These are phyloP conservation scores for Aspergillus carlsbadensis DNA, from an alignment of 495 filamentous ascomycete genomes.

Conservation along the genomic window DNA sequence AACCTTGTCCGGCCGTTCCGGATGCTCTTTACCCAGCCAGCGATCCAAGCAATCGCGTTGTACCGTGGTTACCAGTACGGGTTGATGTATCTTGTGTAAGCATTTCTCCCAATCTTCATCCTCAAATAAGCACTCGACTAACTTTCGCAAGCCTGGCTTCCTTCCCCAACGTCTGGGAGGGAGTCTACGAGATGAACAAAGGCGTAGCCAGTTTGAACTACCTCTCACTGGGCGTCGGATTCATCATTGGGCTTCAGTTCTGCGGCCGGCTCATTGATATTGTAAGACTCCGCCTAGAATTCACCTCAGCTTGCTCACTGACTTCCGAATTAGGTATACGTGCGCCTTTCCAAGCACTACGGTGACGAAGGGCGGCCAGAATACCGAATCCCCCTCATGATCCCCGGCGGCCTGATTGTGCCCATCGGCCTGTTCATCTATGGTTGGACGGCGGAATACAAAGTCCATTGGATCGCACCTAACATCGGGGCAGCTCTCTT, in stretches of 20 bases:
- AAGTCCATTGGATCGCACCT: constrained; percentile 52
- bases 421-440: constrained; percentile 20
- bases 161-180: constrained; percentile 17
- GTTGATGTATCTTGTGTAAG: constrained; percentile 17
- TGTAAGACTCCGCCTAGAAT: not conserved
- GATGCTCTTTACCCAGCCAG: constrained; percentile 16
- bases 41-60: constrained; percentile 8
- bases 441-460: constrained; percentile 15
- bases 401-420: constrained; percentile 14
- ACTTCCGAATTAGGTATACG: not conserved
- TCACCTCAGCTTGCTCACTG: not conserved
- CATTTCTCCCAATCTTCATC: not conserved
- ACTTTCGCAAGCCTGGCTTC: constrained; percentile 3
- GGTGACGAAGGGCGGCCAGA: constrained; percentile 13
- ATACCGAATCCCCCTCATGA: constrained; percentile 17
- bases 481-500: constrained; percentile 45
- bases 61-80: constrained; percentile 17
- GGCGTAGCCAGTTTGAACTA: constrained; percentile 14
- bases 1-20: constrained; percentile 11
- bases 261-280: constrained; percentile 11
- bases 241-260: constrained; percentile 13
- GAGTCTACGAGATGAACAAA: constrained; percentile 3
- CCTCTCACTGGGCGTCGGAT: constrained; percentile 15
- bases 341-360: constrained; percentile 2
- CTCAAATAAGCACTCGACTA: not conserved